Conservation (phyloP, 176 grass and related monocot species). For the Oryza glaberrima region DNA sequence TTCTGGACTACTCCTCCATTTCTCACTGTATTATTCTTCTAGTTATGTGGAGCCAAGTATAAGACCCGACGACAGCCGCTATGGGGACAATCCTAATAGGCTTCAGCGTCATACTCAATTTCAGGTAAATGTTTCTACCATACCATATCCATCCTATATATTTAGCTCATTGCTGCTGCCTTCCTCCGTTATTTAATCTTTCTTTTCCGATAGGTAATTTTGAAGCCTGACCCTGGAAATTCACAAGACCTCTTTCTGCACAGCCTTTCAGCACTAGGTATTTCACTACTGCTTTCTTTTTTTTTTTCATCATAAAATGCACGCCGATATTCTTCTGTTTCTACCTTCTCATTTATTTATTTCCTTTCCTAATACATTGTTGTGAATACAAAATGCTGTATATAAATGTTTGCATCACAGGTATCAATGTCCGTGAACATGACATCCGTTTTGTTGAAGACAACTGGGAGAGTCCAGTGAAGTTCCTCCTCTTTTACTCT, state of each 20-base stretch:
- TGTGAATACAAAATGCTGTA: background rate
- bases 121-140: slow-evolving; percentile 52
- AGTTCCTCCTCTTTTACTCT: slow-evolving; percentile 4
- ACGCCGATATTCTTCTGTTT: background rate
- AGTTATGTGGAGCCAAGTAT: slow-evolving; percentile 95
- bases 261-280: slow-evolving; percentile 92
- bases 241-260: slow-evolving; percentile 89
- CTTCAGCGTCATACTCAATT: slow-evolving; percentile 96
- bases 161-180: background rate
- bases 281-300: background rate
- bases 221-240: slow-evolving; percentile 93
- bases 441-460: slow-evolving; percentile 98
- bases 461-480: slow-evolving; percentile 98
- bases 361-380: slow-evolving; percentile 11
- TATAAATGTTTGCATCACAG: slow-evolving; percentile 36
- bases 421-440: slow-evolving; percentile 80
- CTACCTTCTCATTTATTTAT: background rate
- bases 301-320: background rate
- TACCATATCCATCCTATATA: no score
- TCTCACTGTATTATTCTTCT: background rate
- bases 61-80: slow-evolving; percentile 90
- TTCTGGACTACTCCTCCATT: no score
- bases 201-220: slow-evolving; percentile 67
- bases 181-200: background rate
- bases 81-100: slow-evolving; percentile 98